phyloP scores from a whole-genome alignment of 192 early-diverging fungal genomes.

The Coemansia sp. region DNA sequence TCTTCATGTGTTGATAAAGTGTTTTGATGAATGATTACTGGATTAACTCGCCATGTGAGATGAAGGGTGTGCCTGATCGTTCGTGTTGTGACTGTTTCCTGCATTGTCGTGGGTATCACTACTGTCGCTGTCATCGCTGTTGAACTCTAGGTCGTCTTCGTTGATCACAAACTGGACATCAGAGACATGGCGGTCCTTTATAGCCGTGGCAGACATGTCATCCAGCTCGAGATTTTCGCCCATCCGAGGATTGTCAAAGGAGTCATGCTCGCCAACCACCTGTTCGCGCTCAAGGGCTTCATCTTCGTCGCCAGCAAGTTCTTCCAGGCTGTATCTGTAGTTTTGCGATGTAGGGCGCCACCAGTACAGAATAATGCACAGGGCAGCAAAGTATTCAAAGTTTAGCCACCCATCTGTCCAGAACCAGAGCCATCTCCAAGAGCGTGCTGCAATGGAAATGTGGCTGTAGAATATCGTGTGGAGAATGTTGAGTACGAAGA shows the following conservation, averaged over 20 bases:
- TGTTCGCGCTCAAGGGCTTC: constrained; percentile 67
- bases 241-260: constrained; percentile 49
- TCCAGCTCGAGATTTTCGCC: constrained; percentile 50
- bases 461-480: constrained; percentile 67
- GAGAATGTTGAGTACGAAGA: constrained; percentile 84
- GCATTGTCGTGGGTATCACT: constrained; percentile 3
- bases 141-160: constrained; percentile 34
- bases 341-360: constrained; percentile 95
- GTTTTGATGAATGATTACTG: no score
- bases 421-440: constrained; percentile 90
- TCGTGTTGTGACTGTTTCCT: background rate
- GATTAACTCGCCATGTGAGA: no score
- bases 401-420: constrained; percentile 92
- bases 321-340: constrained; percentile 85
- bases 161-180: constrained; percentile 48
- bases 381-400: constrained; percentile 80
- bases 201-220: constrained; percentile 13
- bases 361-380: constrained; percentile 75
- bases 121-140: constrained; percentile 19
- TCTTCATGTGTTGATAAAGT: no score
- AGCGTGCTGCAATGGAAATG: constrained; percentile 64
- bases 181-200: constrained; percentile 13
- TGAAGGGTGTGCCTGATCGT: background rate
- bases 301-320: constrained; percentile 71
- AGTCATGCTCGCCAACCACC: constrained; percentile 16